phyloP scores from a whole-genome alignment of 2,329 filamentous ascomycete species.

The Elsinoe batatas region DNA sequence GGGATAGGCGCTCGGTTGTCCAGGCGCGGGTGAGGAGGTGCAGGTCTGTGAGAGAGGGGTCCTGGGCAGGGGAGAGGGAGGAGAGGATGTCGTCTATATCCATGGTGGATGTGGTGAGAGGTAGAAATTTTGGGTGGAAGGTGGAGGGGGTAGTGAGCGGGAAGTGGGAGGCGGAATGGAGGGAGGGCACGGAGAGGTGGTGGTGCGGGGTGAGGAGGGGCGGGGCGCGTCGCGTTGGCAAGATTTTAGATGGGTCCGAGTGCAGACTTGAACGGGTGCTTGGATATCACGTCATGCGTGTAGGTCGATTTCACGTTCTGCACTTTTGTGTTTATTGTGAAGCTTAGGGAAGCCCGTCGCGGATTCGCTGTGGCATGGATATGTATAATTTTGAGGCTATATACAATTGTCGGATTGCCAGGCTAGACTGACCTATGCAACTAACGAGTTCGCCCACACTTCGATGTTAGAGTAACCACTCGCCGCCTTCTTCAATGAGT shows the following conservation, averaged over 20 bases:
- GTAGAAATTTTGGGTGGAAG: background rate
- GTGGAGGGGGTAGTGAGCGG: background rate
- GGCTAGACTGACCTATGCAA: background rate
- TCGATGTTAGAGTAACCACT: slow-evolving; percentile 5
- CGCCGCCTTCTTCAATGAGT: background rate
- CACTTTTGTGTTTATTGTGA: too few species aligned
- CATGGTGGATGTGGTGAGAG: slow-evolving; percentile 21
- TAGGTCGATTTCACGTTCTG: too few species aligned
- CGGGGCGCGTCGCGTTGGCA: background rate
- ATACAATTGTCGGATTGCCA: background rate
- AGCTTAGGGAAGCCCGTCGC: too few species aligned
- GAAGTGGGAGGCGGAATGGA: background rate
- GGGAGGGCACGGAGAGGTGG: background rate
- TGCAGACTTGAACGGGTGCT: too few species aligned
- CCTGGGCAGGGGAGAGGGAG: slow-evolving; percentile 38
- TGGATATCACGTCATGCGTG: too few species aligned
- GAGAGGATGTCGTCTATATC: slow-evolving; percentile 46
- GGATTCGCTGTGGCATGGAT: background rate
- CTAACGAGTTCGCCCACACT: background rate
- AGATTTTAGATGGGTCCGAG: too few species aligned
- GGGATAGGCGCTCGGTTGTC: slow-evolving; percentile 83
- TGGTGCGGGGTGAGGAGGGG: background rate
- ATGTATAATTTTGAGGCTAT: background rate
- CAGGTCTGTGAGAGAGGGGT: slow-evolving; percentile 60
- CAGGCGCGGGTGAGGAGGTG: slow-evolving; percentile 84